These are phyloP conservation scores for Peribolospora kevripleyi DNA, from an alignment of 768 basidiomycete species.

Conservation along the genomic window DNA sequence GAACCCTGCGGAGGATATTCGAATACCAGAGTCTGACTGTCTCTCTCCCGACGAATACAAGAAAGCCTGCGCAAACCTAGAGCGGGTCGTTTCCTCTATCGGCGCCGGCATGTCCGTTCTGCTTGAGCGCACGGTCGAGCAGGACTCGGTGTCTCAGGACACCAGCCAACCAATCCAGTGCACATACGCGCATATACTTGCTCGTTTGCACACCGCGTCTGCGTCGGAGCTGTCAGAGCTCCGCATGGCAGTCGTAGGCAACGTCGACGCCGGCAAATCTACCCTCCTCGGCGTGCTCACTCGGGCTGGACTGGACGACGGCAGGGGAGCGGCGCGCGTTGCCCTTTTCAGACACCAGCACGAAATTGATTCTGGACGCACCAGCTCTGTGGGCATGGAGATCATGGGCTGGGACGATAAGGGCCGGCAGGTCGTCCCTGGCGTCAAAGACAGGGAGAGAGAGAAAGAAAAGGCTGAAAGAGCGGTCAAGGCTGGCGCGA, in stretches of 20 bases:
- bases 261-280: conserved; percentile 73
- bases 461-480: conserved; percentile 7
- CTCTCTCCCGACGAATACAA: no score
- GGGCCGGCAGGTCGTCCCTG: conserved; percentile 8
- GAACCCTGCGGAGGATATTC: no score
- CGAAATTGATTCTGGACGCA: conserved; percentile 84
- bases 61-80: no score
- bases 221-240: conserved; percentile 36
- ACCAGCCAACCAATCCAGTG: no score
- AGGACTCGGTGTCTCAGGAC: no score
- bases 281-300: conserved; percentile 87
- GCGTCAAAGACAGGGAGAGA: conserved; percentile 10
- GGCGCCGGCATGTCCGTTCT: no score
- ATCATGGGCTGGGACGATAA: conserved; percentile 23
- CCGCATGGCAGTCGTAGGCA: conserved; percentile 84
- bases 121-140: no score
- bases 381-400: conserved; percentile 81
- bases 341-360: conserved; percentile 89
- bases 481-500: no score
- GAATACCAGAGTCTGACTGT: no score
- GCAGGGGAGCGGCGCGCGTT: conserved; percentile 31
- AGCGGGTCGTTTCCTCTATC: no score
- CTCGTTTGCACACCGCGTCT: no score
- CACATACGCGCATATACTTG: no score
- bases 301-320: conserved; percentile 33